Evolutionary conservation across 345 rosid genomes (phyloP).

Genomic region (Eucalyptus decipiens): DNA sequence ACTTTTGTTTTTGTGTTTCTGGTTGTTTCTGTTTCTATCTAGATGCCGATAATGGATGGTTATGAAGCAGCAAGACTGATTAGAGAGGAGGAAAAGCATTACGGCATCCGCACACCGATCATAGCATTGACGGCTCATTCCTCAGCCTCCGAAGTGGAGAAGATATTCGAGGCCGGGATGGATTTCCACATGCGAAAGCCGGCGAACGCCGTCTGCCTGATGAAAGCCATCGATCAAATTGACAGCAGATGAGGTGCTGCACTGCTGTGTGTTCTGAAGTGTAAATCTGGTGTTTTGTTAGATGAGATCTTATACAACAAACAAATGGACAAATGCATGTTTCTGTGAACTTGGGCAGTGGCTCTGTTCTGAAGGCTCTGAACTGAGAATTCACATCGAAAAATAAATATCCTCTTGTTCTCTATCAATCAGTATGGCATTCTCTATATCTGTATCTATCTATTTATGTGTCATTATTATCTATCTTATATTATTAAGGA

Average conservation of each 20-base stretch:
- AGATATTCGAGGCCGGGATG: constrained; percentile 42
- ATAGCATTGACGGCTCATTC: constrained; percentile 63
- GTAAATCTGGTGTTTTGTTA: neutral
- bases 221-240: constrained; percentile 8
- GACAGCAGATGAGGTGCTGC: neutral
- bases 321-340: neutral
- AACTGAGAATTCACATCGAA: neutral
- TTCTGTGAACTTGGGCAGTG: neutral
- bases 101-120: constrained; percentile 46
- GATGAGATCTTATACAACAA: neutral
- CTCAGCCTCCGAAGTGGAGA: constrained; percentile 14
- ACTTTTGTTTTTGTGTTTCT: neutral
- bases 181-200: constrained; percentile 42
- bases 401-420: neutral
- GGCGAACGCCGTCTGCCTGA: constrained; percentile 1
- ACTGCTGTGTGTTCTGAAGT: neutral
- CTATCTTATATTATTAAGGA: neutral
- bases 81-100: constrained; percentile 31
- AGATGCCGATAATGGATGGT: constrained; percentile 83
- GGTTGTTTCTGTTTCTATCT: neutral
- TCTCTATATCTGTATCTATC: neutral
- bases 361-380: neutral
- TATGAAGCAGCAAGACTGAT: constrained; percentile 52
- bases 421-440: neutral
- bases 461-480: neutral